Conservation (phyloP, 2,329 filamentous ascomycete species). For the Colletotrichum simmondsii region DNA sequence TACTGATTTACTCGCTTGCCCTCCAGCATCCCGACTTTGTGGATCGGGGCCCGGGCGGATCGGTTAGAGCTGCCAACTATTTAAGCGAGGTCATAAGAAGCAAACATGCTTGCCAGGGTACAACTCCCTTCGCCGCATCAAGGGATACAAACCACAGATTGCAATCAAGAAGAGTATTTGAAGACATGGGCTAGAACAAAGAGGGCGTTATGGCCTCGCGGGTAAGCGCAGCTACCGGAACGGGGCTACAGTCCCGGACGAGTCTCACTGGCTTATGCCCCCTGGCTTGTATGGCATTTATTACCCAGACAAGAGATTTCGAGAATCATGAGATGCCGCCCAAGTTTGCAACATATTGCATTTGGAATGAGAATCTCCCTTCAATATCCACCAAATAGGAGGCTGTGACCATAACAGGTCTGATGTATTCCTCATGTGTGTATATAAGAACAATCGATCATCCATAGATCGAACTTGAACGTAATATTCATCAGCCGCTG, state of each 20-base stretch:
- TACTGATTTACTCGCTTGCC: background rate
- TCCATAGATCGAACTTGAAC: too few species aligned
- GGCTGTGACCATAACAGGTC: background rate
- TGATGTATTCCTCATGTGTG: rapidly evolving
- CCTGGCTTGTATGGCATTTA: constrained; percentile 2
- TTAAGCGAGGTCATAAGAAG: background rate
- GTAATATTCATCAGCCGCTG: too few species aligned
- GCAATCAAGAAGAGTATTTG: background rate
- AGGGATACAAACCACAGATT: background rate
- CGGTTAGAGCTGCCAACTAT: background rate
- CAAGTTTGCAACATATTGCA: background rate
- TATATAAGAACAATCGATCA: background rate
- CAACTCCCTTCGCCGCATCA: background rate
- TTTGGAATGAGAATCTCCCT: background rate
- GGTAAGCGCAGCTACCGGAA: background rate
- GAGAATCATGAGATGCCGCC: constrained; percentile 7
- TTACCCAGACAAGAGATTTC: constrained; percentile 13
- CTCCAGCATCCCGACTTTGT: background rate
- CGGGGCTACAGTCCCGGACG: background rate
- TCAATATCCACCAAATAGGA: background rate
- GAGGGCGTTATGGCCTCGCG: background rate
- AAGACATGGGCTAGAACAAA: background rate
- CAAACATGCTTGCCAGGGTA: background rate
- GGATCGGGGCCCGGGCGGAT: background rate
- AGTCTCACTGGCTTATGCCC: background rate